Conservation (phyloP, 768 basidiomycete species). For the Clitopilus passeckerianus region DNA sequence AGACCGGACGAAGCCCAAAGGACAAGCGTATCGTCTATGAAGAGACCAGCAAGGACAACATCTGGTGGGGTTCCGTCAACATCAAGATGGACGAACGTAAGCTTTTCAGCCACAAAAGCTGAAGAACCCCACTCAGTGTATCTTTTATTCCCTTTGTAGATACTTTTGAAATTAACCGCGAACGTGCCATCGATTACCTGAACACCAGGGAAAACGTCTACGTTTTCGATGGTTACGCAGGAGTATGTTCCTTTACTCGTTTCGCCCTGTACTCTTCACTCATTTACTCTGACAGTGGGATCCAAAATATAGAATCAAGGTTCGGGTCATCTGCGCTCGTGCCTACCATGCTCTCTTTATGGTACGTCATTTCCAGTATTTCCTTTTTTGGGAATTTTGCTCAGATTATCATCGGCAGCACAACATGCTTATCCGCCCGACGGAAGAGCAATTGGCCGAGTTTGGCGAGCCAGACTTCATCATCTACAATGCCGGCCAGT, state of each 20-base stretch:
- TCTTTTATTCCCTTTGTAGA: slow-evolving; percentile 35
- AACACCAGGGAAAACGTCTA: slow-evolving; percentile 99
- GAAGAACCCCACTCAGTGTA: not conserved
- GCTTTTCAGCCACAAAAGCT: slow-evolving; percentile 20
- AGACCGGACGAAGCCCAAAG: slow-evolving; percentile 96
- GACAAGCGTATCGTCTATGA: slow-evolving; percentile 99
- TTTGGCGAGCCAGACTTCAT: slow-evolving; percentile 99
- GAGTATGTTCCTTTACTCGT: slow-evolving; percentile 40
- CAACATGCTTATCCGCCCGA: slow-evolving; percentile 99
- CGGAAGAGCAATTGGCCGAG: slow-evolving; percentile 85
- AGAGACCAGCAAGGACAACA: slow-evolving; percentile 91
- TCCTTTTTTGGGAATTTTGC: slow-evolving; percentile 8
- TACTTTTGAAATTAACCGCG: slow-evolving; percentile 99
- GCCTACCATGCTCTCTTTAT: slow-evolving; percentile 99
- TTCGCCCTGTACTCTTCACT: not conserved
- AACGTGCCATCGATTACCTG: slow-evolving; percentile 97
- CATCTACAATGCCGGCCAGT: slow-evolving; percentile 99
- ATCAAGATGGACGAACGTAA: slow-evolving; percentile 97
- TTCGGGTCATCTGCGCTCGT: slow-evolving; percentile 96
- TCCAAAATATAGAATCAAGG: slow-evolving; percentile 98
- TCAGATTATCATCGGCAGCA: slow-evolving; percentile 46
- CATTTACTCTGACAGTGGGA: slow-evolving; percentile 66
- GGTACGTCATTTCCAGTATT: slow-evolving; percentile 47
- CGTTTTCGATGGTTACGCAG: slow-evolving; percentile 94
- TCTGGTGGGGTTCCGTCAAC: slow-evolving; percentile 99